phyloP scores from a whole-genome alignment of 257 asterid species.

The Leonotis leonurus region DNA sequence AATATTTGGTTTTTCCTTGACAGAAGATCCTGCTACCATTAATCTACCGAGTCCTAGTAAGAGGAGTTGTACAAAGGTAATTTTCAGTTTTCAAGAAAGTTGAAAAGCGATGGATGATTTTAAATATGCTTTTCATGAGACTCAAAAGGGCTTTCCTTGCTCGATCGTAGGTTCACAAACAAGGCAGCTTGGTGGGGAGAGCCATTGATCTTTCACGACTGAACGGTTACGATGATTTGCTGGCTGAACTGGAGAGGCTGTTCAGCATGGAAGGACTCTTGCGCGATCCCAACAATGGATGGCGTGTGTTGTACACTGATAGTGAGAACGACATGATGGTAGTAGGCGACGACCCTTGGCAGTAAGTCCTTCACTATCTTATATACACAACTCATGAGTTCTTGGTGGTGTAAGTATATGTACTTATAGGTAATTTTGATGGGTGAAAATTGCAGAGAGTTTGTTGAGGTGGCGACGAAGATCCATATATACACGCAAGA shows the following conservation, averaged over 20 bases:
- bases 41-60: conserved; percentile 49
- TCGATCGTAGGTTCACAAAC: conserved; percentile 78
- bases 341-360: conserved; percentile 98
- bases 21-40: conserved; percentile 49
- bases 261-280: conserved; percentile 86
- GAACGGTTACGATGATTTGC: conserved; percentile 56
- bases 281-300: conserved; percentile 68
- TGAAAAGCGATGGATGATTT: not conserved
- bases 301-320: conserved; percentile 89
- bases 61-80: conserved; percentile 90
- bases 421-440: not conserved
- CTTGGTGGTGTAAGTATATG: too few species aligned
- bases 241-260: conserved; percentile 71
- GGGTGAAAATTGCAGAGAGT: conserved; percentile 45
- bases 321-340: conserved; percentile 98
- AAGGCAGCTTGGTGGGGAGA: conserved; percentile 92
- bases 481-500: conserved; percentile 88
- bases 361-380: conserved; percentile 42
- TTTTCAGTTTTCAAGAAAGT: not conserved
- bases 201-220: conserved; percentile 82
- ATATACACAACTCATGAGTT: too few species aligned
- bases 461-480: conserved; percentile 70
- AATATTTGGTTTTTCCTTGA: conserved; percentile 74
- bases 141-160: not conserved
- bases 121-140: not conserved